These are phyloP conservation scores for Penicillium roqueforti DNA, from an alignment of 495 filamentous ascomycete species.

Conservation along the genomic window DNA sequence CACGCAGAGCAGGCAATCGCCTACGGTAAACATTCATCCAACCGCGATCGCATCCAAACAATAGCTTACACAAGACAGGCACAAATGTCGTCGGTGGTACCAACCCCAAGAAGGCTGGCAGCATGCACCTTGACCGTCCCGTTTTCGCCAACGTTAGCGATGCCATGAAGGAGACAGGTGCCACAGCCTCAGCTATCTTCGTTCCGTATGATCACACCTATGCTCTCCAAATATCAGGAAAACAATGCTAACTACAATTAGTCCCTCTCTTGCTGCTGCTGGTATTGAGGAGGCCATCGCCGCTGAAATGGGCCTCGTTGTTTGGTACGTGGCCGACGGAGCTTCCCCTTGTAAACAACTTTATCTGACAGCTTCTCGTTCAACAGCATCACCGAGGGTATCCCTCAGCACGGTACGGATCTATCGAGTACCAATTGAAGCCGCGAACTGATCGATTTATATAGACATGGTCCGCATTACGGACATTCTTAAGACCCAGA, in stretches of 20 bases:
- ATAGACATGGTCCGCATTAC: conserved; percentile 99
- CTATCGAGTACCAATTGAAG: neutral
- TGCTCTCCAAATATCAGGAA: neutral
- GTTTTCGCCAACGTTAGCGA: conserved; percentile 90
- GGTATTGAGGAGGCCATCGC: conserved; percentile 96
- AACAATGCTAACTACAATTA: conserved; percentile 30
- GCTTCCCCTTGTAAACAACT: conserved; percentile 12
- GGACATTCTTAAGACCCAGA: conserved; percentile 94
- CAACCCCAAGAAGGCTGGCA: conserved; percentile 97
- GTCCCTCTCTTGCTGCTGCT: conserved; percentile 82
- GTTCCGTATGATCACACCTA: conserved; percentile 67
- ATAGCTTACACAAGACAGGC: conserved; percentile 53
- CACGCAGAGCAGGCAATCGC: conserved; percentile 97
- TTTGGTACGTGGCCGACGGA: conserved; percentile 57
- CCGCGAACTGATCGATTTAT: conserved; percentile 23
- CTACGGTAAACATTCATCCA: conserved; percentile 62
- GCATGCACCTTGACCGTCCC: conserved; percentile 81
- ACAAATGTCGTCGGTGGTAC: conserved; percentile 97
- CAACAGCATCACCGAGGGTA: conserved; percentile 88
- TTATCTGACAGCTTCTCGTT: conserved; percentile 9
- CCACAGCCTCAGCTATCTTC: conserved; percentile 91
- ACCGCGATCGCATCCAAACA: conserved; percentile 16
- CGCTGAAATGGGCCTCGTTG: conserved; percentile 87
- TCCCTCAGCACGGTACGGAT: conserved; percentile 84
- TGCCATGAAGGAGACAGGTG: conserved; percentile 86